Percentiles rank a stretch among this genome's conserved stretches.
Conservation (phyloP, 176 grass and related monocot genomes). For the Ensete ventricosum region DNA sequence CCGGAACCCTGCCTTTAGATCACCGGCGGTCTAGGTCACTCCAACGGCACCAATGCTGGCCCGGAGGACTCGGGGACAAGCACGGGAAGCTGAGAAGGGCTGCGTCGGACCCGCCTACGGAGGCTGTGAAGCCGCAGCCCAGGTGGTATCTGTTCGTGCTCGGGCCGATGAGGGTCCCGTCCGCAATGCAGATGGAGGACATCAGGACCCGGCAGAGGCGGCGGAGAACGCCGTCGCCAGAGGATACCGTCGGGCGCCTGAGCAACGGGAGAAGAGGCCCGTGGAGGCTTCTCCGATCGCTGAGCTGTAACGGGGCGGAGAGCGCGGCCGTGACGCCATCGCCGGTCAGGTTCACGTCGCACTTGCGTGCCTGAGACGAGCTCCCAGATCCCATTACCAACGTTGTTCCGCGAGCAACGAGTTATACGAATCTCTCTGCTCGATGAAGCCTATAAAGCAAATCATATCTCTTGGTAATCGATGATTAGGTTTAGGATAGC, state of each 20-base stretch:
- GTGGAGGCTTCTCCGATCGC: slow-evolving; percentile 20
- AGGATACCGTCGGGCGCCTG: too few species aligned
- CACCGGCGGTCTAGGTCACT: neutral
- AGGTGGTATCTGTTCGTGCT: slow-evolving; percentile 10
- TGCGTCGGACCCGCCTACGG: neutral
- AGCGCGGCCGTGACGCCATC: neutral
- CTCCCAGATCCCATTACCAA: too few species aligned
- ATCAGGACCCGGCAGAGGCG: slow-evolving; percentile 9
- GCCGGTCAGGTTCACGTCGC: neutral
- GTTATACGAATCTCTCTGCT: too few species aligned
- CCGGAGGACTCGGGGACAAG: neutral
- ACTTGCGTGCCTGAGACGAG: neutral
- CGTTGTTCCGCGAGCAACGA: too few species aligned
- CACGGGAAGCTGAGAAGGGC: neutral
- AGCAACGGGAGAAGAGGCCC: neutral
- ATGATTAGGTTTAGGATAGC: too few species aligned
- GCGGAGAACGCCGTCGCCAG: neutral
- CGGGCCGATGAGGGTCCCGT: slow-evolving; percentile 1
- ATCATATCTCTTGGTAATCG: too few species aligned
- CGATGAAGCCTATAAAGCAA: too few species aligned
- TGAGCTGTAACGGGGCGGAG: slow-evolving; percentile 16
- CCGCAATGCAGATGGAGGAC: slow-evolving; percentile 6
- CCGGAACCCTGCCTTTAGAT: neutral
- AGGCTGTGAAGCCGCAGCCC: neutral
- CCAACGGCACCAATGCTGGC: neutral